Evolutionary conservation across 305 asterid genomes (phyloP), one percentile per base, ranked within the genome.

Genomic region (Fraxinus dipetala): DNA sequence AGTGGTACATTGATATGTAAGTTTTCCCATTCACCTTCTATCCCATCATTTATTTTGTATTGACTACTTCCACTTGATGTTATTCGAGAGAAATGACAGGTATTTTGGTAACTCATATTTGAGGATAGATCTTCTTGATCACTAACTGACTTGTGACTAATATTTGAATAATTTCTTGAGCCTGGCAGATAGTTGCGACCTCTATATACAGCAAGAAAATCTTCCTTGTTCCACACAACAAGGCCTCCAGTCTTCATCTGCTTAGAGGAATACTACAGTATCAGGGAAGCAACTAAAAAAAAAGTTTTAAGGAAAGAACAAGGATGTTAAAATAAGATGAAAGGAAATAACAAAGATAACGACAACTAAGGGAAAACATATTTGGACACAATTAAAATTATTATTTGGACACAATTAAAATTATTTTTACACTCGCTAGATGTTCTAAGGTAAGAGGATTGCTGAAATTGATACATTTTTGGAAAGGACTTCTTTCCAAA

Each of bases 221-320:
- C 94, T 87, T 91, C 89, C 70, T 88, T 90, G 56, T 86, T 86
- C 98, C 98, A 93, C 40, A 93, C 95, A 70, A 92, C 98, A 61
- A 88, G 51, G 40, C 99, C 98, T 78, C 94, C 94, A 8, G 97
- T 96, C 86, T 93, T 96, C 83, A 88, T 86, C 98, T 95, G 96
- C 87, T 84, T 32, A 80, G 74, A 30, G 24, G 82, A 86, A 69
- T 32, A 83, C 76, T 13, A 76, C 73, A n/a, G 36, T 22, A 75
- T 87, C 82, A 84, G 16, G 75, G 61, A 69, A 20, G 73, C 79
- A 77, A 63, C 80, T 84, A 74, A 79, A 78, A 20, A 24, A 10
- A 20, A 9, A 36, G 1, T 14, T 75, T 38, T 54, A 30, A 84
- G 75, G 43, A 67, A 76, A 79, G 45, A 75, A 79, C 77, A 38